Conservation (phyloP, 805 yeast species). For the Debaryomyces tyrocola region DNA sequence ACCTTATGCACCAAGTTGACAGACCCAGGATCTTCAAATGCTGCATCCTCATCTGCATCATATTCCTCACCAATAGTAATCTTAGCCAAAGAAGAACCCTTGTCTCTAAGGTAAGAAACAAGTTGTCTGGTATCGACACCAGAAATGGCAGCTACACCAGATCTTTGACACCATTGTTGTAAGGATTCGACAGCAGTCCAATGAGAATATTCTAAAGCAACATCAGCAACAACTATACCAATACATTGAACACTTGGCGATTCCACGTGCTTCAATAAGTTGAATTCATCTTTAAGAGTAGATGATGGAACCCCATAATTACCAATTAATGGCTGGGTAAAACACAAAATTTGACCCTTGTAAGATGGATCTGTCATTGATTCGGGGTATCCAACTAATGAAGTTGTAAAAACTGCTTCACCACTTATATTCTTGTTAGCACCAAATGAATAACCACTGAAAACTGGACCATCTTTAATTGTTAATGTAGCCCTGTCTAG, state of each 20-base stretch:
- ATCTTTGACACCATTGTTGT: slow-evolving; percentile 94
- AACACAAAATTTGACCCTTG: slow-evolving; percentile 93
- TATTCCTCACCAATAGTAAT: slow-evolving; percentile 88
- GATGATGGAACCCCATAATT: slow-evolving; percentile 97
- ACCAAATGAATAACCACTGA: slow-evolving; percentile 93
- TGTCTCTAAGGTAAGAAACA: slow-evolving; percentile 90
- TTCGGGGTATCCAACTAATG: slow-evolving; percentile 97
- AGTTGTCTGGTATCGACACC: slow-evolving; percentile 97
- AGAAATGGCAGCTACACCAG: slow-evolving; percentile 90
- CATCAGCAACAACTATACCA: slow-evolving; percentile 95
- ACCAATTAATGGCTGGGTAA: slow-evolving; percentile 96
- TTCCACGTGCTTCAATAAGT: slow-evolving; percentile 87
- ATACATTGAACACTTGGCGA: slow-evolving; percentile 88
- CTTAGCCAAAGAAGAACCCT: slow-evolving; percentile 91
- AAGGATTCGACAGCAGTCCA: slow-evolving; percentile 99
- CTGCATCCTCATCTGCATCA: slow-evolving; percentile 89
- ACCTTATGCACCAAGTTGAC: slow-evolving; percentile 91
- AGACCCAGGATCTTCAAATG: slow-evolving; percentile 86
- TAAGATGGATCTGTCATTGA: slow-evolving; percentile 99
- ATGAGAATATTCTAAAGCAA: slow-evolving; percentile 93
- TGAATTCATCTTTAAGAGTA: slow-evolving; percentile 75
- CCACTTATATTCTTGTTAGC: slow-evolving; percentile 91
- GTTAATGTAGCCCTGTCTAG: slow-evolving; percentile 86
- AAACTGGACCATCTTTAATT: slow-evolving; percentile 89
- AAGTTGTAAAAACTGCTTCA: slow-evolving; percentile 97